A percentile compares a stretch with the other conserved stretches of the same genome.
These are phyloP conservation scores for Mycena kentingensis DNA, from an alignment of 768 basidiomycete species.

Conservation along the genomic window DNA sequence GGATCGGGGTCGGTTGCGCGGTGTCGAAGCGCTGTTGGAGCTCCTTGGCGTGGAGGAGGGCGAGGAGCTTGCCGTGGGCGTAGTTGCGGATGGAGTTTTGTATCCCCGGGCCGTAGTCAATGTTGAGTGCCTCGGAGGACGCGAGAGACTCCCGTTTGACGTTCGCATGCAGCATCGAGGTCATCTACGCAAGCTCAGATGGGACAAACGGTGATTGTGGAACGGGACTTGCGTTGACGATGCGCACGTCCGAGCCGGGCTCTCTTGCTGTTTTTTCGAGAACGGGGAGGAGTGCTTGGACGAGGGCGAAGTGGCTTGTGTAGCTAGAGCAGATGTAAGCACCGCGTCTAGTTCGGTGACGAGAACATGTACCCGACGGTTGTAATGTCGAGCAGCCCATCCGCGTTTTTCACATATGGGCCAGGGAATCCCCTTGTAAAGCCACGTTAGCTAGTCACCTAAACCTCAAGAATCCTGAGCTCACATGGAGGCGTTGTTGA, in stretches of 20 bases:
- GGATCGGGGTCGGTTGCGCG: not conserved
- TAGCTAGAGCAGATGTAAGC: conserved; percentile 37
- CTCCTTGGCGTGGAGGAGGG: conserved; percentile 8
- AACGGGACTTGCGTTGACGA: conserved; percentile 50
- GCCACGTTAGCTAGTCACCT: too few species aligned
- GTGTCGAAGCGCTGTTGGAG: conserved; percentile 12
- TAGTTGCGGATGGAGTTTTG: not conserved
- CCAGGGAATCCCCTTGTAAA: too few species aligned
- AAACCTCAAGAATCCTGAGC: conserved; percentile 11
- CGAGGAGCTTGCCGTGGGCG: too few species aligned
- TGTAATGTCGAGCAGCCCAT: too few species aligned
- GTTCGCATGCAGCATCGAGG: conserved; percentile 31
- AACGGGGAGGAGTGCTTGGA: conserved; percentile 53
- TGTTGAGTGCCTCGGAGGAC: not conserved
- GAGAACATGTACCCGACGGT: too few species aligned
- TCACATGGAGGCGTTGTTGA: conserved; percentile 60
- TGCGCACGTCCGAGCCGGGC: conserved; percentile 56
- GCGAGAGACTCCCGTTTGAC: not conserved
- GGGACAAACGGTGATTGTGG: not conserved
- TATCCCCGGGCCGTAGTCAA: not conserved
- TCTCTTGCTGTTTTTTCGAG: conserved; percentile 50
- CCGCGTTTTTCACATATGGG: too few species aligned
- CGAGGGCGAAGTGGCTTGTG: conserved; percentile 58
- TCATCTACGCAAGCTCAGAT: conserved; percentile 29
- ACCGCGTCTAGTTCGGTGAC: too few species aligned